A percentile compares a stretch with the other conserved stretches of the same genome.
Conservation (phyloP, 176 grass and related monocot species). For the Leersia perrieri region DNA sequence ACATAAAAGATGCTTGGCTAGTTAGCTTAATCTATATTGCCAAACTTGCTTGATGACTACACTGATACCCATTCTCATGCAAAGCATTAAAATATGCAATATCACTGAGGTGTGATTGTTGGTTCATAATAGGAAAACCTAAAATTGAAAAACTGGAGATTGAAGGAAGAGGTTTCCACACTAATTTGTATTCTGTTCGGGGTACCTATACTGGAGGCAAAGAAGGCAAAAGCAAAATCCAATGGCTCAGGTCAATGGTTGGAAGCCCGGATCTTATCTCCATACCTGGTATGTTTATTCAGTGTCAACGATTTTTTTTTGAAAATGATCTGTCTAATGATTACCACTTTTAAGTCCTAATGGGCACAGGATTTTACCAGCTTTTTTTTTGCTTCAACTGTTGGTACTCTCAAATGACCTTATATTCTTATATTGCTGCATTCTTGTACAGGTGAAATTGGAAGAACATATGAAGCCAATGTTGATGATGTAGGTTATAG, state of each 20-base stretch:
- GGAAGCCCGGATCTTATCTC: constrained; percentile 99
- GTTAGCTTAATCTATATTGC: constrained; percentile 1
- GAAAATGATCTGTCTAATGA: neutral
- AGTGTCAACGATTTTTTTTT: neutral
- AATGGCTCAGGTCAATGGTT: constrained; percentile 93
- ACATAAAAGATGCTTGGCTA: constrained; percentile 9
- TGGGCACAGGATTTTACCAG: neutral
- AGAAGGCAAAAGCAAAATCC: constrained; percentile 97
- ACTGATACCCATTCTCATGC: neutral
- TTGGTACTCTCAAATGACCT: neutral
- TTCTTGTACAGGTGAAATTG: constrained; percentile 64
- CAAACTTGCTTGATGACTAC: neutral
- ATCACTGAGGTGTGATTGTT: constrained; percentile 19
- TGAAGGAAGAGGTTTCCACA: constrained; percentile 99
- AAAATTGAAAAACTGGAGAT: constrained; percentile 96
- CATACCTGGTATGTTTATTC: constrained; percentile 70
- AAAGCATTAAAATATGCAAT: constrained; percentile 18
- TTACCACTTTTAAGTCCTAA: neutral
- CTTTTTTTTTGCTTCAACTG: constrained; percentile 9
- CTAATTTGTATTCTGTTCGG: constrained; percentile 78
- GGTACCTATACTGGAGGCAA: constrained; percentile 82
- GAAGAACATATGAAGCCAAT: constrained; percentile 94
- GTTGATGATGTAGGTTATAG: constrained; percentile 95
- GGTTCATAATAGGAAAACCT: constrained; percentile 60
- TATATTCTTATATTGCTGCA: constrained; percentile 15